Conservation (phyloP, 192 early-diverging fungal genomes). For the Chytriomyces sp. region DNA sequence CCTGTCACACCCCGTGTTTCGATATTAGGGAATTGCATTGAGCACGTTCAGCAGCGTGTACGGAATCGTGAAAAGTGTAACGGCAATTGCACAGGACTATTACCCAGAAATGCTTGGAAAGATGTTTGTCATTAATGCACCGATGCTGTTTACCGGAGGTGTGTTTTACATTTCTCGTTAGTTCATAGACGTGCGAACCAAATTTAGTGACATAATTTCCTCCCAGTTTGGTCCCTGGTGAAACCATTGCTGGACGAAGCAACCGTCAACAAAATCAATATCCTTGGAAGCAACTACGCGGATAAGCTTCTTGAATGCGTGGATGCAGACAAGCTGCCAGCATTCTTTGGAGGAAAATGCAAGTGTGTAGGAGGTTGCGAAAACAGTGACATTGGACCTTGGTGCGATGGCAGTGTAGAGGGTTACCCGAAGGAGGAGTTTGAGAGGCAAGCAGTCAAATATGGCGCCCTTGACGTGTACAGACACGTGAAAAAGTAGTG, state of each 20-base stretch:
- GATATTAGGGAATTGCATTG: conserved; percentile 71
- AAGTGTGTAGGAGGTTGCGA: conserved; percentile 50
- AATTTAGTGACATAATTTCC: neutral
- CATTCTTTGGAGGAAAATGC: conserved; percentile 53
- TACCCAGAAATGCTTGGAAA: conserved; percentile 94
- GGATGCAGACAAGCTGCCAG: conserved; percentile 49
- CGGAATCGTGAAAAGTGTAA: conserved; percentile 72
- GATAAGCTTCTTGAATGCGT: conserved; percentile 52
- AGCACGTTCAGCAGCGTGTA: conserved; percentile 73
- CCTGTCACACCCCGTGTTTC: neutral
- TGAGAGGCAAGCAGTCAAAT: conserved; percentile 39
- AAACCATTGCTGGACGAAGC: conserved; percentile 59
- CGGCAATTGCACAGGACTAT: conserved; percentile 87
- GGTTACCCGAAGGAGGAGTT: conserved; percentile 56
- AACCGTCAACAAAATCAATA: conserved; percentile 59
- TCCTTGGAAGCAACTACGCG: conserved; percentile 53
- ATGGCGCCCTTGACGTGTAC: conserved; percentile 22
- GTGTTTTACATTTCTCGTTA: neutral
- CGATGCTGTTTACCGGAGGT: conserved; percentile 75
- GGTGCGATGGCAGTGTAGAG: conserved; percentile 58
- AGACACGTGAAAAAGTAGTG: conserved; percentile 29
- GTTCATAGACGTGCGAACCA: neutral
- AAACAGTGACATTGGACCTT: conserved; percentile 55
- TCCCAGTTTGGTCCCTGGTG: conserved; percentile 50
- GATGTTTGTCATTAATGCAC: conserved; percentile 93